Evolutionary conservation across 306 rosid genomes (phyloP), one percentile per base, ranked within the genome.

Genomic region (Dryas octopetala): DNA sequence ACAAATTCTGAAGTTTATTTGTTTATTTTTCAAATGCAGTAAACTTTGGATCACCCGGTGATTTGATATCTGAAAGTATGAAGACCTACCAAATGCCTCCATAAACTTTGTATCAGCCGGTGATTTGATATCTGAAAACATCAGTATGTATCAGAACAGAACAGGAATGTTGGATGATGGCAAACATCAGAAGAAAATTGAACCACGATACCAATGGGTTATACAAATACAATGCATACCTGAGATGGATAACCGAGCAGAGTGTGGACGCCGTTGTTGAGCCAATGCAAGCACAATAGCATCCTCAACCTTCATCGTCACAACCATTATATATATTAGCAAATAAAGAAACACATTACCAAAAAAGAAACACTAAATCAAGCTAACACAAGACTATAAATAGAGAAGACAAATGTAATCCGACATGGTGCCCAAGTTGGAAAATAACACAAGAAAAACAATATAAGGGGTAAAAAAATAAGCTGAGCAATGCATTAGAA

Each of bases 61-160:
- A 10, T 14, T 19, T 23, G 14, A 14, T 28, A 11, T 69, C n/a
- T 19, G 57, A 5, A 40, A 16, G 55, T 19, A 38, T 15, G 50
- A 51, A 12, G 48, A 77, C 93, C 57, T 88, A 94, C 98, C 98
- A 79, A 90, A 84, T 66, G 97, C 98, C 84, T 94, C 98, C 91
- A 86, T 91, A 81, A 86, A 94, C 87, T 94, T 94, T 41, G 96
- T 93, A 84, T 94, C 95, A 62, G 78, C 82, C 9, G 96, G 96
- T 62, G 98, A 90, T 90, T 94, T 94, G 75, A 94, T 47, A 78
- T 91, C 98, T 94, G 93, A 76, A 70, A 78, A 47, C 28, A 79
- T n/a, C 53, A 61, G 45, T 43, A 64, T 9, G 70, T 69, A 45
- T 75, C 7, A 26, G 9, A 32, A 67, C 11, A 76, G 11, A 41